Base-by-base conservation (phyloP, 345 rosid species). In the Barbarea vulgaris region DNA sequence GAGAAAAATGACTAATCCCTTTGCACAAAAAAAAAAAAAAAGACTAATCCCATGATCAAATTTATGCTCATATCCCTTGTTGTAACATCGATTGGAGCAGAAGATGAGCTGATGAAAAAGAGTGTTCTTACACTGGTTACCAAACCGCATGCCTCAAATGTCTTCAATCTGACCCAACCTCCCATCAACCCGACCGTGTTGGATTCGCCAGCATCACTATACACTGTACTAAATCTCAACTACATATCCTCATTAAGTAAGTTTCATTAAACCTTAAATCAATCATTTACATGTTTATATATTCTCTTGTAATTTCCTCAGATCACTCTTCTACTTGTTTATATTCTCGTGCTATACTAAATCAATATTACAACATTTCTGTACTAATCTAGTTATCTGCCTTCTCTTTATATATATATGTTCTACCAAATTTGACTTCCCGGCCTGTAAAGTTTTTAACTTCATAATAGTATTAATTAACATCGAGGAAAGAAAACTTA, bases 1-100 rank as follows among this genome's bases (percentile, higher is more conserved):
- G 36, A 41, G 37, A 63, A 11, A 64, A 28, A 64, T 64, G 54
- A 28, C 41, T 64, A 17, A 64, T 28, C 41, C 27, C 55, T n/a
- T n/a, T n/a, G n/a, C n/a, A n/a, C n/a, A n/a, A n/a, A n/a, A 21
- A 24, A 61, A 22, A 41, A 25, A 63, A 11, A 64, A 28, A 64
- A 44, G 54, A 28, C 41, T 64, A 17, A 64, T 28, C 41, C 27
- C 55, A 46, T 62, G 31, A 60, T 37, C 30, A 64, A 64, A 5
- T 14, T 46, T 64, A 47, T 64, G 55, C 9, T 64, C 10, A 15
- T 64, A 28, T 42, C 55, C 5, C 19, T 64, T 64, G 11, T 64
- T 24, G 25, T 46, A 39, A 4, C 48, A 28, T 27, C 41, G 24
- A 47, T 6, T 18, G 37, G 24, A 46, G 69, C 68, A 9, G n/a